phyloP scores from a whole-genome alignment of 176 grass and related monocot genomes.

The Avena insularis region DNA sequence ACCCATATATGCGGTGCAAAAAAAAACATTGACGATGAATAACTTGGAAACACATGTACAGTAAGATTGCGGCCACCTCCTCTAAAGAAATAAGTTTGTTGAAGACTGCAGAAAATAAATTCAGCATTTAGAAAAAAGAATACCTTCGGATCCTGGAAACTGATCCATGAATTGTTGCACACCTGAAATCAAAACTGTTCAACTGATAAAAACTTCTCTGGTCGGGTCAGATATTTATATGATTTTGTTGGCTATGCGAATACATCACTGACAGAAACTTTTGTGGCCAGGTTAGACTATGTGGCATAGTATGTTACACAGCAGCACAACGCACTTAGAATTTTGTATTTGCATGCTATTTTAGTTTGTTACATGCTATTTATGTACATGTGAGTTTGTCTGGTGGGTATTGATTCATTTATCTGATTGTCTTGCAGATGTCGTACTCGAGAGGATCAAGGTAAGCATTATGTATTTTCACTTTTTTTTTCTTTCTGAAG shows the following conservation, averaged over 20 bases:
- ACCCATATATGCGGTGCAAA: background rate
- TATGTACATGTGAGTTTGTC: background rate
- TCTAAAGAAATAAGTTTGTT: background rate
- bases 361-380: background rate
- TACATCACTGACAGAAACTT: background rate
- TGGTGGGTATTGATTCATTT: slow-evolving; percentile 12
- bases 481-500: background rate
- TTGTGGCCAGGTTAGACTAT: background rate
- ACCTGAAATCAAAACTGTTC: background rate
- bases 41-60: background rate
- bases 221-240: too few relatives aligned
- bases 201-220: background rate
- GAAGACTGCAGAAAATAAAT: background rate
- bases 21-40: background rate
- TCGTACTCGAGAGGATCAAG: slow-evolving; percentile 68
- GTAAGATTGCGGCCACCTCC: background rate
- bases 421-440: slow-evolving; percentile 57
- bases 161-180: background rate
- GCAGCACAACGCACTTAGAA: background rate
- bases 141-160: background rate
- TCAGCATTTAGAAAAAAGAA: background rate
- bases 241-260: background rate
- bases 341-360: background rate
- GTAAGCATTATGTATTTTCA: slow-evolving; percentile 22
- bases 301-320: background rate